Percentiles rank a stretch among this genome's conserved stretches.
Conservation (phyloP, 179 eudicot genomes). For the Silene noctiflora region DNA sequence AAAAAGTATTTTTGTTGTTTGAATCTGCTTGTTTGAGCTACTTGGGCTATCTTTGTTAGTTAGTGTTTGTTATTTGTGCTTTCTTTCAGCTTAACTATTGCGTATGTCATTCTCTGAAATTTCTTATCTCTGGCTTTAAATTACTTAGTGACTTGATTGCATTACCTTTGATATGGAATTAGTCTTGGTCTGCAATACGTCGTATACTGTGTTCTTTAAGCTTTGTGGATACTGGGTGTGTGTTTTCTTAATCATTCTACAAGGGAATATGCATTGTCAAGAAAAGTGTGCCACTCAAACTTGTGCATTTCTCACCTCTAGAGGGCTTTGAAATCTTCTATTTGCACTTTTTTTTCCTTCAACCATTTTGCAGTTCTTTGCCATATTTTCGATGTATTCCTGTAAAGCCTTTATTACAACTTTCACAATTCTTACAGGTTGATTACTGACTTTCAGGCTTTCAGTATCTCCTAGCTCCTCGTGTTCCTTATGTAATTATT, state of each 20-base stretch:
- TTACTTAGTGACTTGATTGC: conserved; percentile 1
- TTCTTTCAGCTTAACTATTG: background rate
- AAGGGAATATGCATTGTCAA: background rate
- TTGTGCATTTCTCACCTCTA: conserved; percentile 1
- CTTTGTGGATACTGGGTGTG: background rate
- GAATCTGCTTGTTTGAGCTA: background rate
- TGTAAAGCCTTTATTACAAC: background rate
- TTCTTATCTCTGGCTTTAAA: background rate
- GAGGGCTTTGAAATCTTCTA: background rate
- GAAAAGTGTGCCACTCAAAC: background rate
- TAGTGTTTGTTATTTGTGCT: background rate
- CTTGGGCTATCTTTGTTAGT: background rate
- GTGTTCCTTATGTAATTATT: background rate
- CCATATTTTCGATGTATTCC: background rate
- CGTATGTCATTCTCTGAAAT: background rate
- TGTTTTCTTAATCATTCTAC: background rate
- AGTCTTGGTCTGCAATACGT: background rate
- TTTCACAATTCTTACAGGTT: background rate
- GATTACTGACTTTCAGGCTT: background rate
- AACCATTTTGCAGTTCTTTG: background rate
- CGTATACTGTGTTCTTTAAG: background rate
- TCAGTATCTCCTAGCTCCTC: conserved; percentile 5
- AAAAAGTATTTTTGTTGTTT: background rate
- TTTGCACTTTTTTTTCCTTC: background rate
- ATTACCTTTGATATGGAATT: background rate